phyloP scores from a whole-genome alignment of 2,329 filamentous ascomycete genomes.

The Aureobasidium lini region DNA sequence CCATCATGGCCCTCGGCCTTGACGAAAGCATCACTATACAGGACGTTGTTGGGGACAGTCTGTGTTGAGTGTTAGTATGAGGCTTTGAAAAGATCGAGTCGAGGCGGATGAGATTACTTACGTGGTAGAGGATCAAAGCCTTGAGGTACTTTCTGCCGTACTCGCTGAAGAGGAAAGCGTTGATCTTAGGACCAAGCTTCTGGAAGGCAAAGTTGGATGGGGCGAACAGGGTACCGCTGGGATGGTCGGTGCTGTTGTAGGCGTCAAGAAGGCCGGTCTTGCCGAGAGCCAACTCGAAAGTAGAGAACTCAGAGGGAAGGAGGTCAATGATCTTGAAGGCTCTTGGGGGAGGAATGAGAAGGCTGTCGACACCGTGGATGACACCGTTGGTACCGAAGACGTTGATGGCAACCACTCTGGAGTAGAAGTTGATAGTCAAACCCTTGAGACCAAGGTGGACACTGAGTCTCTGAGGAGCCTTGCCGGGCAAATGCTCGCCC shows the following conservation, averaged over 20 bases:
- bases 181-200: slow-evolving; percentile 62
- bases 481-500: slow-evolving; percentile 51
- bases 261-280: slow-evolving; percentile 64
- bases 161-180: slow-evolving; percentile 78
- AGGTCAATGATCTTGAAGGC: slow-evolving; percentile 57
- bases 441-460: slow-evolving; percentile 57
- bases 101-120: neutral
- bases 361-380: slow-evolving; percentile 66
- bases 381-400: slow-evolving; percentile 72
- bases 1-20: slow-evolving; percentile 21
- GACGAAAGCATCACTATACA: slow-evolving; percentile 82
- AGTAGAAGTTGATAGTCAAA: slow-evolving; percentile 69
- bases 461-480: slow-evolving; percentile 62
- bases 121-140: slow-evolving; percentile 43
- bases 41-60: slow-evolving; percentile 61
- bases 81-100: too few species aligned
- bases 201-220: slow-evolving; percentile 76
- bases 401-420: slow-evolving; percentile 60
- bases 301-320: slow-evolving; percentile 67
- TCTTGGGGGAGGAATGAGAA: slow-evolving; percentile 69
- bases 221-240: slow-evolving; percentile 71
- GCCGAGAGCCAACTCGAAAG: slow-evolving; percentile 63
- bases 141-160: slow-evolving; percentile 67
- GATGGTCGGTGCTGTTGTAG: slow-evolving; percentile 46
- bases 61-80: neutral